These are phyloP conservation scores for Gastrodia elata DNA, from an alignment of 106 monocot species.

Conservation along the genomic window DNA sequence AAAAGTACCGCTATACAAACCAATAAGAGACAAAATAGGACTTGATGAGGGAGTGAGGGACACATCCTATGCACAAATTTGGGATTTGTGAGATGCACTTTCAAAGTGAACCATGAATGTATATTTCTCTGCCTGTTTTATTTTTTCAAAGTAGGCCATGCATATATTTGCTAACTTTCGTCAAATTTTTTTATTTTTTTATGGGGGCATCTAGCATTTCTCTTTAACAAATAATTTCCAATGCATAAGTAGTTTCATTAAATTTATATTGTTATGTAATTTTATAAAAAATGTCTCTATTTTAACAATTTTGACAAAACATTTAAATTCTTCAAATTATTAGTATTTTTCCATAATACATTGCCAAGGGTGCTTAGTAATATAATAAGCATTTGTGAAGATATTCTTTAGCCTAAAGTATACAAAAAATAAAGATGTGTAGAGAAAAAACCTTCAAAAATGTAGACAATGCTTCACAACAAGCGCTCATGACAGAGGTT, in stretches of 20 bases:
- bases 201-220: no score
- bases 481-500: conserved; percentile 20
- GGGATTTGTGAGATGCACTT: no score
- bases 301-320: background rate
- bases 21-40: no score
- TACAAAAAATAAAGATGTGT: background rate
- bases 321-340: background rate
- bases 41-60: no score
- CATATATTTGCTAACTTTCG: no score
- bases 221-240: no score
- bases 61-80: no score
- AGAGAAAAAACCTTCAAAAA: conserved; percentile 58
- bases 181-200: no score
- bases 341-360: background rate
- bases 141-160: no score
- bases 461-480: conserved; percentile 35
- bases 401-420: conserved; percentile 1
- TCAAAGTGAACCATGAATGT: no score
- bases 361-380: background rate
- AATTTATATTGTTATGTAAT: background rate
- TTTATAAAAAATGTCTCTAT: background rate
- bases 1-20: background rate
- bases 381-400: background rate
- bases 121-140: no score
- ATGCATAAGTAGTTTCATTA: background rate